A percentile compares a stretch with the other conserved stretches of the same genome.
Conservation (phyloP, 2,329 filamentous ascomycete species). For the Penicillium occitanis region DNA sequence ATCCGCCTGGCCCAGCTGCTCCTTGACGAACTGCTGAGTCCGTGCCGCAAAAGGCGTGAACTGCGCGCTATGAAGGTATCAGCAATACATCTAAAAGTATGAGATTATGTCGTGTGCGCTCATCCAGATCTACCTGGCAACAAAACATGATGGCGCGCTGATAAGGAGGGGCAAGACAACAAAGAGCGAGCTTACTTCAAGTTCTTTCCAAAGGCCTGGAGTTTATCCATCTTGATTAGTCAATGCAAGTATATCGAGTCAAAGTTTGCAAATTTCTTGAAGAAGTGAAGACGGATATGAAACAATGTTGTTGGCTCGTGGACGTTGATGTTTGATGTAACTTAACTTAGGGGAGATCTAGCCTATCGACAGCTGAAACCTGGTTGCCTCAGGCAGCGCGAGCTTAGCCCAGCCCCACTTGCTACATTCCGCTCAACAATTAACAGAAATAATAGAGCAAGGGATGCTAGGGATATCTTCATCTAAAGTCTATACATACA, state of each 20-base stretch:
- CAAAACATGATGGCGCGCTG: neutral
- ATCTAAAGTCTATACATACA: neutral
- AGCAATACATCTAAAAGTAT: neutral
- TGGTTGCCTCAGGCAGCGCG: constrained; percentile 19
- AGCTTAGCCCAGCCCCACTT: constrained; percentile 11
- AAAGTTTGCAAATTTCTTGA: neutral
- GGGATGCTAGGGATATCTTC: neutral
- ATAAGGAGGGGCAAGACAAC: constrained; percentile 21
- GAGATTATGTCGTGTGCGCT: neutral
- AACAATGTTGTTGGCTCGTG: neutral
- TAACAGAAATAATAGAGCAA: neutral
- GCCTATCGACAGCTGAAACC: constrained; percentile 12
- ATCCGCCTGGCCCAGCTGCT: constrained; percentile 90
- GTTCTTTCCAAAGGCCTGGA: constrained; percentile 69
- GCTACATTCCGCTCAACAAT: too few species aligned
- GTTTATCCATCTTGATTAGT: constrained; percentile 60
- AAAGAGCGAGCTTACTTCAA: constrained; percentile 56
- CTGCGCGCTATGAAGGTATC: constrained; percentile 59
- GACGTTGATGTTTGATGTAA: constrained; percentile 4
- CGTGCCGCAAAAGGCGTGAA: constrained; percentile 91
- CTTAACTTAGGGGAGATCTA: constrained; percentile 1
- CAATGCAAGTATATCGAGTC: neutral
- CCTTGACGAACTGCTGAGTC: constrained; percentile 96
- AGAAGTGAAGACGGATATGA: neutral
- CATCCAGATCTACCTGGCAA: neutral